Evolutionary conservation across 1,284 basidiomycete species (phyloP).

Genomic region (Athelia sp.): DNA sequence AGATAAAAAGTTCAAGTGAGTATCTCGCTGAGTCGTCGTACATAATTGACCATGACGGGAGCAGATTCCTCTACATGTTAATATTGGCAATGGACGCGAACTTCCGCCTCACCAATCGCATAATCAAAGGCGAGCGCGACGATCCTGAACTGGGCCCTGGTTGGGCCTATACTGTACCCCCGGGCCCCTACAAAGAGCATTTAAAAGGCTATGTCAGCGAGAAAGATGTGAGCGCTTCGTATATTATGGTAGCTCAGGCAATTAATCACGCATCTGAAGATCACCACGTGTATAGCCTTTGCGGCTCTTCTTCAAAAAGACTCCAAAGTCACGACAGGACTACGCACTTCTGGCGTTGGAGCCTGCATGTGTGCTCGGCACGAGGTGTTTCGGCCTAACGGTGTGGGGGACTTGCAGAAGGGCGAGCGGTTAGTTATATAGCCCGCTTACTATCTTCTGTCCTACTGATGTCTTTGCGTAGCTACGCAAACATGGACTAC

Average conservation of each 20-base stretch:
- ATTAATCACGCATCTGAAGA: neutral
- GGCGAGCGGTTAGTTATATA: constrained; percentile 13
- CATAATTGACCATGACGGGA: neutral
- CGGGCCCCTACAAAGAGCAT: neutral
- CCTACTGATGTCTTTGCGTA: constrained; percentile 6
- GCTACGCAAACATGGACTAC: constrained; percentile 23
- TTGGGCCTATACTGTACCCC: neutral
- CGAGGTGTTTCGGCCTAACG: constrained; percentile 10
- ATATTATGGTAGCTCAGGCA: neutral
- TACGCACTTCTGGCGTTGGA: constrained; percentile 12
- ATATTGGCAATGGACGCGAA: constrained; percentile 4
- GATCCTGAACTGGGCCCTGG: neutral
- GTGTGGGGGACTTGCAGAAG: constrained; percentile 16
- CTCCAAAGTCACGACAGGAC: constrained; percentile 4
- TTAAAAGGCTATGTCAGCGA: neutral
- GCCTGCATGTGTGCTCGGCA: constrained; percentile 10
- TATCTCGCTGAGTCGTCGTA: too few relatives aligned
- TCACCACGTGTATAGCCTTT: constrained; percentile 9
- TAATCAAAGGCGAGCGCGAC: neutral
- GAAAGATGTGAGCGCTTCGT: neutral
- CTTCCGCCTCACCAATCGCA: constrained; percentile 6
- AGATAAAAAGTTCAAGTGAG: neutral
- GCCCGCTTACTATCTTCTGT: neutral
- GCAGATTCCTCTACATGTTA: neutral
- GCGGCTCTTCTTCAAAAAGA: constrained; percentile 13